Evolutionary conservation across 306 rosid species (phyloP), one percentile per base, ranked within the genome.

Genomic region (Acacia melanoxylon): DNA sequence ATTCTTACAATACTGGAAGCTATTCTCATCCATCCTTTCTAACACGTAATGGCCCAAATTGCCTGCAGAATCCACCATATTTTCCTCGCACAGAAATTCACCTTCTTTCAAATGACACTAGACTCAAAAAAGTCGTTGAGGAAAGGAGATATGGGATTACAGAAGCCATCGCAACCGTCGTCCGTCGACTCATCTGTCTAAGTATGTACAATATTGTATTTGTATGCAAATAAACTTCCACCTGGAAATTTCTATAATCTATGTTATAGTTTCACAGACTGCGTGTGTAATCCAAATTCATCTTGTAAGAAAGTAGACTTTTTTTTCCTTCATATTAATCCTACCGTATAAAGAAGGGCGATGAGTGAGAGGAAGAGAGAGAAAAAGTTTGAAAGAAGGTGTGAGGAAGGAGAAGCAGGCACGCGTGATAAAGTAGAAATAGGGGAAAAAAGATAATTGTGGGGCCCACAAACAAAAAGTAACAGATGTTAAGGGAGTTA

Each of bases 11-110:
- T 78, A 92, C 27, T 91, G 93, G 75, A 84, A 84, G 81, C 88
- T 84, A 19, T 67, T 84, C 58, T 86, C 88, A 40, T 92, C 94
- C 94, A 92, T 90, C 67, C 80, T 89, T 78, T 90, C 94, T 33
- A 92, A 31, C 22, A 92, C 90, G n/a, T 86, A 92, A 54, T 92
- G 97, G 0, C 91, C 97, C 51, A 91, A 81, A 11, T 81, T 80
- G 2, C 82, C 79, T 4, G 66, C 82, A 2, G 76, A 82, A 51
- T 91, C 94, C 79, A 92, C 92, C 84, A 92, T 68, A 77, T 92
- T 91, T 63, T 89, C 88, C 1, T 17, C 44, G 45, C 97, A 92
- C 78, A 92, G 40, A 78, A 92, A 92, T 83, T 92, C 93, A 25
- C 83, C n/a, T n/a, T n/a, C n/a, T n/a, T 37, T 72, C 85, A 68